Percentiles rank a stretch among this genome's conserved stretches.
Conservation (phyloP, 78 protist species). For the Ministeria vibrans region DNA sequence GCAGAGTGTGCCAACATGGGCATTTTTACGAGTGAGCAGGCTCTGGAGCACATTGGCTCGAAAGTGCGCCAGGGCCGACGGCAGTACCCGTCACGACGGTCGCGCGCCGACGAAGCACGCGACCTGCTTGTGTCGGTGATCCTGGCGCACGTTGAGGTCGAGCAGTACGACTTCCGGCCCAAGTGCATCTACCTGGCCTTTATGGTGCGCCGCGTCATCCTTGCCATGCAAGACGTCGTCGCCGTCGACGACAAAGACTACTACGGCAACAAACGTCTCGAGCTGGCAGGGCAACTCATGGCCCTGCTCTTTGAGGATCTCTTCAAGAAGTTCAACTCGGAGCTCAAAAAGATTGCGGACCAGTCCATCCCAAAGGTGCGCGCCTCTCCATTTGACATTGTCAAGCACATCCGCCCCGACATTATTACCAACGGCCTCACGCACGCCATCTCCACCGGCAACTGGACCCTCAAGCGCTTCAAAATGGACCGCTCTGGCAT, state of each 20-base stretch:
- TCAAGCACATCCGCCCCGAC: slow-evolving; percentile 21
- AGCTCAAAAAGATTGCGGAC: slow-evolving; percentile 63
- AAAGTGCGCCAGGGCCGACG: not conserved
- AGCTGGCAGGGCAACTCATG: slow-evolving; percentile 72
- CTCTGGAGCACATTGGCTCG: slow-evolving; percentile 68
- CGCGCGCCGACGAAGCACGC: slow-evolving; percentile 67
- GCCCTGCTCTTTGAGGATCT: slow-evolving; percentile 92
- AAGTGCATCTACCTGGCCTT: slow-evolving; percentile 71
- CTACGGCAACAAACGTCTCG: slow-evolving; percentile 94
- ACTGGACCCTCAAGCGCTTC: slow-evolving; percentile 97
- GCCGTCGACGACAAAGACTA: slow-evolving; percentile 87
- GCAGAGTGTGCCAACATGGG: slow-evolving; percentile 47
- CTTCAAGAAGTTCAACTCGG: slow-evolving; percentile 81
- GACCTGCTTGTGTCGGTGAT: slow-evolving; percentile 81
- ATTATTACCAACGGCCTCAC: slow-evolving; percentile 79
- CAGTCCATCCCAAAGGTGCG: slow-evolving; percentile 53
- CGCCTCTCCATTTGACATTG: slow-evolving; percentile 55
- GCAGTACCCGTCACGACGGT: not conserved
- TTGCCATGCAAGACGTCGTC: slow-evolving; percentile 60
- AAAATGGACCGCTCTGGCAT: slow-evolving; percentile 94
- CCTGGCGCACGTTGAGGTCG: slow-evolving; percentile 87
- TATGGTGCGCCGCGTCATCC: slow-evolving; percentile 80
- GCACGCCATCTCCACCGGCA: slow-evolving; percentile 93
- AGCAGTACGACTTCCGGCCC: slow-evolving; percentile 60
- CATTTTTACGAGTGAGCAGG: slow-evolving; percentile 67